Evolutionary conservation across 2,329 filamentous ascomycete species (phyloP).

Genomic region (Neonectria magnoliae): DNA sequence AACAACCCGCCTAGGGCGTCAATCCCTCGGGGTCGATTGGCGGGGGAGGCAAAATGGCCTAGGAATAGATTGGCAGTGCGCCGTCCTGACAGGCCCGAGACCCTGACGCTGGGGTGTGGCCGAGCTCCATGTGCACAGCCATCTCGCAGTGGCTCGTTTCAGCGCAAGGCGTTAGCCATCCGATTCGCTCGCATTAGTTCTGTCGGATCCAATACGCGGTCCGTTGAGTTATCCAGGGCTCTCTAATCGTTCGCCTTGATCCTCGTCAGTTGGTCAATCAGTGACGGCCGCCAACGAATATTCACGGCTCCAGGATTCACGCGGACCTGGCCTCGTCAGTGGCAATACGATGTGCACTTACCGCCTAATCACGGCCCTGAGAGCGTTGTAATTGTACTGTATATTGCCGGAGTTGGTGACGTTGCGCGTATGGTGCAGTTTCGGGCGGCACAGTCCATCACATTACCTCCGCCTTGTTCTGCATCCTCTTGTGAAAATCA

Average conservation of each 20-base stretch:
- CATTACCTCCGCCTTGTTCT: neutral
- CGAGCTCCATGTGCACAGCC: conserved; percentile 17
- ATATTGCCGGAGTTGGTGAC: neutral
- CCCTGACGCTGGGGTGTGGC: conserved; percentile 16
- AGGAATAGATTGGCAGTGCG: too few species aligned
- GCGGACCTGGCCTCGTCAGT: neutral
- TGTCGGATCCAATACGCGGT: neutral
- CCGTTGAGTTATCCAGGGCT: neutral
- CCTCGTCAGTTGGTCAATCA: neutral
- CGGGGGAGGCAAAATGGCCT: too few species aligned
- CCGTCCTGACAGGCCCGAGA: conserved; percentile 11
- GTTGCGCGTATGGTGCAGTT: neutral
- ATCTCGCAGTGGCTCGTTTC: conserved; percentile 14
- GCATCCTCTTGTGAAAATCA: neutral
- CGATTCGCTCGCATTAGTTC: conserved; percentile 3
- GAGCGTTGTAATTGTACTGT: neutral
- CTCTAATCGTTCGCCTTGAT: neutral
- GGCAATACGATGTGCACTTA: neutral
- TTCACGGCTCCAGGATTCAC: neutral
- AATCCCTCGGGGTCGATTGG: too few species aligned
- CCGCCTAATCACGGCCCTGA: neutral
- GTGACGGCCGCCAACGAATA: neutral
- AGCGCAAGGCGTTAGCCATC: conserved; percentile 13
- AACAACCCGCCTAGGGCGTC: too few species aligned
- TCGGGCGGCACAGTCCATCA: neutral